Base-by-base conservation (phyloP, 2,329 filamentous ascomycete species). In the Chrysoporthe austroafricana region DNA sequence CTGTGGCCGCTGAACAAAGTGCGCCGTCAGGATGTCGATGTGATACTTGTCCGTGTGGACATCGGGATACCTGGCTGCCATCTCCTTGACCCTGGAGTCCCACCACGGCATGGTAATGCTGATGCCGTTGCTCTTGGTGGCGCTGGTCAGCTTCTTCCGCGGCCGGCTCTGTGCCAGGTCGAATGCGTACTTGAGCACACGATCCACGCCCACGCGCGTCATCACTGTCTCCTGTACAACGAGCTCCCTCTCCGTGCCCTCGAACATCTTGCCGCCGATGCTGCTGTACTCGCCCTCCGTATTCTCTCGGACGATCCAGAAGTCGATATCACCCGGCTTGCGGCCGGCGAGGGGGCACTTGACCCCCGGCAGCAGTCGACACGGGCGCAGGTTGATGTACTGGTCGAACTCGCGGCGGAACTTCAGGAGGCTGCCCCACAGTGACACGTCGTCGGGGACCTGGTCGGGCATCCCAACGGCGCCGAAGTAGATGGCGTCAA, bases 321-420 rank as follows among this genome's bases (percentile, higher is more conserved):
- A 89, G 76, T 90, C 86, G 1, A 89, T 83, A 62, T 90, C 86
- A 0, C 86, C 87, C 0, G 84, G 81, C 71, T 81, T 79, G 66
- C 85, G 78, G 66, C 82, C 80, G 0, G 78, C 79, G 16, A 91
- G 78, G 0, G 88, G 88, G 6, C 85, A 88, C 54, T 81, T 77
- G 0, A 88, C 87, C 8, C 88, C 88, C 0, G 83, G 84, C 74
- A 91, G 83, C 43, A 90, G 81, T 13, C 85, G 84, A 1, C 87
- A 89, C 0, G 89, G 90, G 0, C 90, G 84, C 0, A 91, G 83
- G 70, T 91, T 92, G 71, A 90, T 85, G 73, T 90, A 91, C 73
- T 91, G 88, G 69, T 91, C 88, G 58, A 91, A 83, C 48, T 87
- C 83, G 63, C 90, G 87, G 48, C 90, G 85, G 73, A 92, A 91